A percentile compares a stretch with the other conserved stretches of the same genome.
phyloP scores from a whole-genome alignment of 345 rosid species.

The thale cress (Arabidopsis thaliana) region DNA sequence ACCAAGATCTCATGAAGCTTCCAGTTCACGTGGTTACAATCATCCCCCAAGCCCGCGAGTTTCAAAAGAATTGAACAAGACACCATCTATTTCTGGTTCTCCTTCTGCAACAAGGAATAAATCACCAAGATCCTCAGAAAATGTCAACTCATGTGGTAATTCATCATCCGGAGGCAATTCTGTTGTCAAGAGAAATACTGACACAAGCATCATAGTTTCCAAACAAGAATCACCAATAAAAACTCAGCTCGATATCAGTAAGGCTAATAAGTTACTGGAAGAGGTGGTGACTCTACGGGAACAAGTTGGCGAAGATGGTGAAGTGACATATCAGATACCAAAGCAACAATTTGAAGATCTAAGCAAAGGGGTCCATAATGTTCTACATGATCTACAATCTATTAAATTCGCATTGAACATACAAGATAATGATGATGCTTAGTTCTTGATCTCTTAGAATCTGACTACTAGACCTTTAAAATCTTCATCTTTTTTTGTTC shows the following conservation, averaged over 20 bases:
- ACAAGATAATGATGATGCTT: slow-evolving; percentile 29
- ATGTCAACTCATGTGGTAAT: slow-evolving; percentile 12
- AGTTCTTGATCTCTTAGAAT: slow-evolving; percentile 13
- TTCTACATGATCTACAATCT: slow-evolving; percentile 39
- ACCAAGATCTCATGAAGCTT: slow-evolving; percentile 27
- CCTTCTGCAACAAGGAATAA: slow-evolving; percentile 21
- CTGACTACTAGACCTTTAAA: not conserved
- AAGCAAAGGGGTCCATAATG: slow-evolving; percentile 36
- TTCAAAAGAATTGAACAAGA: slow-evolving; percentile 23
- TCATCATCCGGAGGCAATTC: slow-evolving; percentile 25
- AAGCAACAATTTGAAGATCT: slow-evolving; percentile 41
- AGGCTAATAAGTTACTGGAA: slow-evolving; percentile 33
- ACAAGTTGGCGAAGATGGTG: slow-evolving; percentile 37
- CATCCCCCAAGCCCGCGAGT: not conserved
- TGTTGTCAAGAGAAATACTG: slow-evolving; percentile 19
- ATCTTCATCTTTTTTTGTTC: not conserved
- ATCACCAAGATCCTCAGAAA: slow-evolving; percentile 25
- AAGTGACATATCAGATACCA: slow-evolving; percentile 40
- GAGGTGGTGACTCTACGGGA: slow-evolving; percentile 21
- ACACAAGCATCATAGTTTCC: not conserved
- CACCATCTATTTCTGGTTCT: slow-evolving; percentile 2
- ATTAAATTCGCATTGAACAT: slow-evolving; percentile 38
- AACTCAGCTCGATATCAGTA: slow-evolving; percentile 9
- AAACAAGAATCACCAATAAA: slow-evolving; percentile 25
- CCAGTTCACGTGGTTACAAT: slow-evolving; percentile 8